Base-by-base conservation (phyloP, 2,329 filamentous ascomycete genomes). In the Diplodia sapinea region DNA sequence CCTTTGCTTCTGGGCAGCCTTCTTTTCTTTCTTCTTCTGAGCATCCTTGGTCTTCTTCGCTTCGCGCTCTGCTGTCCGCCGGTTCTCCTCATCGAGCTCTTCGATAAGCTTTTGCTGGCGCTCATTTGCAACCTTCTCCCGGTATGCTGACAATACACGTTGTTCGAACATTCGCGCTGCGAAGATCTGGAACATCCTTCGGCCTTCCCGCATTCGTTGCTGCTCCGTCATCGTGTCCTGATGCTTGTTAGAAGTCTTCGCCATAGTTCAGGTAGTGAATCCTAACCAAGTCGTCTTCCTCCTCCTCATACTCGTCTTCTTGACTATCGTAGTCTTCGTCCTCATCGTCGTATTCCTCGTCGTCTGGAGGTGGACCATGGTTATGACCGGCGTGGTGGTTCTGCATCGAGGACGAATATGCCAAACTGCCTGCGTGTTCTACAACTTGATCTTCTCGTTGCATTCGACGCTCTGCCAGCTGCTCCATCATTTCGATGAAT, bases 401-500 rank as follows among this genome's bases (percentile, higher is more conserved):
- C 49, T 79, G 77, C 72, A 85, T 79, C 85, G 89, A 76, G 78
- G 88, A 85, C 71, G 56, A 56, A 50, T 68, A 68, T 83, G 82
- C 64, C 84, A 80, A 76, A 85, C 84, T 70, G 87, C 85, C 67
- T 76, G 89, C 85, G 74, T 88, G 87, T 72, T 89, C 89, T 62
- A 92, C 92, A 77, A 97, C 93, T 81, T 95, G 66, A 40, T 68
- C 94, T 82, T 98, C 94, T 73, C 95, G 90, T 76, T 94, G 92
- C 94, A 99, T 97, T 74, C 95, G 89, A 74, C 94, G 92, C 82
- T 99, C 95, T 47, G 95, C 95, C 74, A 99, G 87, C 82, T 98
- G 94, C 80, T 99, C 95, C 95, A 99, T 99, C 95, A 99, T 99
- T 79, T 99, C 95, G 80, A 99, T 99, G 82, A 99, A 99, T 77